Base-by-base conservation (phyloP, 2,329 filamentous ascomycete genomes). In the Aspergillus oerlinghausenensis region DNA sequence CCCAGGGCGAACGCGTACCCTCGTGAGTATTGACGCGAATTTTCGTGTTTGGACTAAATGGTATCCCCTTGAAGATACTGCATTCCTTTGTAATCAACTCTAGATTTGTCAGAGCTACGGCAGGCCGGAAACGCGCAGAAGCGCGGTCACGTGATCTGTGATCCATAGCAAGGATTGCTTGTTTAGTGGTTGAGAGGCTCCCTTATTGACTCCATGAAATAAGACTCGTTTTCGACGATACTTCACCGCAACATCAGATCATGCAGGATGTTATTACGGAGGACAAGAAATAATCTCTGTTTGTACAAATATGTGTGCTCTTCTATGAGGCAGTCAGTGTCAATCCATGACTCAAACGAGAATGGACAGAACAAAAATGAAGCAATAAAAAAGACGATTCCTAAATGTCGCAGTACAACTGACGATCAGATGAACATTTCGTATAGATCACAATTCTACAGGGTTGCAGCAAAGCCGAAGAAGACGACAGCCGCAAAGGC, bases 401-500 rank as follows among this genome's bases (percentile, higher is more conserved):
- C 26, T 9, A 26, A 47, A 47, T 47, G 21, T 26, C 43, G 11
- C 43, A 47, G 8, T 25, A 6, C 21, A 25, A 23, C 9, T 11
- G 23, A 26, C 43, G 48, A 23, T 38, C 29, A 51, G 10, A 51
- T 23, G 29, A 21, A 10, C 7, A 21, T 25, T 21, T 35, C 32
- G 23, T 19, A 17, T 19, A 23, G 25, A 47, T 8, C 19, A 19
- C 8, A 19, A 19, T 26, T 40, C 70, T 66, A 77, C 61, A 77
- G 63, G 32, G 72, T 66, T 48, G 71, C 73, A 21, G 72, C 73
- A 47, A 75, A 70, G 43, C 75, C 75, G 35, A 75, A 63, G 56
- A 77, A 73, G n/a, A 75, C 68, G 43, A 73, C 73, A 47, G 74
- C 71, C 50, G 69, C 72, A 52, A 76, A 70, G 7, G 70, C 70